phyloP scores from a whole-genome alignment of 768 basidiomycete genomes.

The Russula olivacea region DNA sequence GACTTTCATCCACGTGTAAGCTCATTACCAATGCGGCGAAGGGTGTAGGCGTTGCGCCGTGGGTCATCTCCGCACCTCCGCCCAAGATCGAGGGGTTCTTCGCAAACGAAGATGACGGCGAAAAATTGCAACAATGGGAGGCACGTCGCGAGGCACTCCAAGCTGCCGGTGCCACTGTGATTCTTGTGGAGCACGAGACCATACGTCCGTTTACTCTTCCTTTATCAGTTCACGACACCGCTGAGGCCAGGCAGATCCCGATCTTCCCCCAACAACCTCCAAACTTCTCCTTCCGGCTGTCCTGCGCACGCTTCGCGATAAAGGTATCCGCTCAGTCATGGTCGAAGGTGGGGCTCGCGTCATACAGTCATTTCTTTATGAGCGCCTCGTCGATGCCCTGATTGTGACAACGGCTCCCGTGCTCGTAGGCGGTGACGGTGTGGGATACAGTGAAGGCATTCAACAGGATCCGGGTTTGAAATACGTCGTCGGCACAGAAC shows the following conservation, averaged over 20 bases:
- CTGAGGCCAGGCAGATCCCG: slow-evolving; percentile 12
- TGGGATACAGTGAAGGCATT: slow-evolving; percentile 45
- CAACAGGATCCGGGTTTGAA: slow-evolving; percentile 26
- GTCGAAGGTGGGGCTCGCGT: slow-evolving; percentile 90
- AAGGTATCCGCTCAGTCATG: slow-evolving; percentile 76
- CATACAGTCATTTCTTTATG: slow-evolving; percentile 62
- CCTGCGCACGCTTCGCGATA: slow-evolving; percentile 46
- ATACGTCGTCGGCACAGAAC: slow-evolving; percentile 28
- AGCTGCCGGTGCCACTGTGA: slow-evolving; percentile 58
- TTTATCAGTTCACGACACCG: background rate
- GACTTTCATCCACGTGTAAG: slow-evolving; percentile 60
- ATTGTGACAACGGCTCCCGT: slow-evolving; percentile 84
- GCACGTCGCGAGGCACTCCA: slow-evolving; percentile 44
- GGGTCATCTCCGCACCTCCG: slow-evolving; percentile 53
- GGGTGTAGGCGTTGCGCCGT: slow-evolving; percentile 61
- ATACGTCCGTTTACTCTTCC: slow-evolving; percentile 33
- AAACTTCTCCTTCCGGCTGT: slow-evolving; percentile 43
- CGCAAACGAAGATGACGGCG: slow-evolving; percentile 21
- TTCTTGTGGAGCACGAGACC: slow-evolving; percentile 41
- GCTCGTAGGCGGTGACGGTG: slow-evolving; percentile 69
- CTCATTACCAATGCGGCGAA: slow-evolving; percentile 58
- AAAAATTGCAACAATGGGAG: slow-evolving; percentile 28
- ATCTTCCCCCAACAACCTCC: slow-evolving; percentile 29
- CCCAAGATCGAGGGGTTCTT: slow-evolving; percentile 27
- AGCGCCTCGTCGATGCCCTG: slow-evolving; percentile 53